These are phyloP conservation scores for Xylaria venustula DNA, from an alignment of 495 filamentous ascomycete genomes.

Conservation along the genomic window DNA sequence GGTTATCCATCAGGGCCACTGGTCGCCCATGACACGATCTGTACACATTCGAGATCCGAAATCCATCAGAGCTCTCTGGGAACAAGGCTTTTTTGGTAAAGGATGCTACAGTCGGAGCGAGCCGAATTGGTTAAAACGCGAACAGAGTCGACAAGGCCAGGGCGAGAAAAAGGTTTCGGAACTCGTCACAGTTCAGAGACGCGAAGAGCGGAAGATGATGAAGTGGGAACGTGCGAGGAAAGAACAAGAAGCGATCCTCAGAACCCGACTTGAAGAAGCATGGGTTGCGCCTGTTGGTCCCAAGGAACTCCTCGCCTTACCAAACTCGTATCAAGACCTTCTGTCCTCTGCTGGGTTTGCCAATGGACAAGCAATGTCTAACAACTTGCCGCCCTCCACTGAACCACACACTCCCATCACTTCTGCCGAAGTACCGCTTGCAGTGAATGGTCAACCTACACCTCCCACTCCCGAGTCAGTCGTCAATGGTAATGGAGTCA, in stretches of 20 bases:
- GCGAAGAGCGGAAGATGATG: conserved; percentile 75
- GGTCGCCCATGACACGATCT: conserved; percentile 74
- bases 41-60: conserved; percentile 78
- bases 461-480: background rate
- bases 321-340: conserved; percentile 31
- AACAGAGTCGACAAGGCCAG: conserved; percentile 67
- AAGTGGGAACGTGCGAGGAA: conserved; percentile 88
- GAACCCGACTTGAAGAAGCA: conserved; percentile 37
- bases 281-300: conserved; percentile 36
- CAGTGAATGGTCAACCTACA: background rate
- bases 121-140: conserved; percentile 84
- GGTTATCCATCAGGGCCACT: conserved; percentile 65
- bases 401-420: background rate
- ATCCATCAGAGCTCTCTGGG: conserved; percentile 81
- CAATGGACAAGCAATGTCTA: background rate
- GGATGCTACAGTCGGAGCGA: conserved; percentile 90
- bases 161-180: conserved; percentile 61
- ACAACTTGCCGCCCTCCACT: background rate
- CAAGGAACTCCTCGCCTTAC: conserved; percentile 36
- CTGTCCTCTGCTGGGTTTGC: background rate
- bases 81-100: conserved; percentile 95
- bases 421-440: background rate
- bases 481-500: background rate
- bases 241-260: conserved; percentile 76
- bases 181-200: conserved; percentile 70